Evolutionary conservation across 768 basidiomycete genomes (phyloP).

Genomic region (Chlorophyllum brunneum): DNA sequence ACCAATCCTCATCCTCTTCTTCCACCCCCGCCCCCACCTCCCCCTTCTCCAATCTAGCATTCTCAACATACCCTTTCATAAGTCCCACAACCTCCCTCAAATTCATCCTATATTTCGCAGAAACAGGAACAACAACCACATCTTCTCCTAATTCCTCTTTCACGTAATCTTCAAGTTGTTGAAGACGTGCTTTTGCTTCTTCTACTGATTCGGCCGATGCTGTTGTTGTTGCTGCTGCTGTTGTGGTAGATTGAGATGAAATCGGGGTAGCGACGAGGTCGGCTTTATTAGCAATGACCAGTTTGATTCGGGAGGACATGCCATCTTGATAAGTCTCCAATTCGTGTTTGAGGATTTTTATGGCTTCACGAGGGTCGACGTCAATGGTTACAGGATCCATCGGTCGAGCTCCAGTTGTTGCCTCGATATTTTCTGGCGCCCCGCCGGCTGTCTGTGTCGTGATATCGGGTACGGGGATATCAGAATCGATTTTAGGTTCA

Average conservation of each 20-base stretch:
- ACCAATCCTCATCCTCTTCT: constrained; percentile 18
- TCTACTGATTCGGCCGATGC: constrained; percentile 44
- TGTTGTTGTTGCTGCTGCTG: too few relatives aligned
- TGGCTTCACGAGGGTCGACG: constrained; percentile 68
- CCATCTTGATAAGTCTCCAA: constrained; percentile 78
- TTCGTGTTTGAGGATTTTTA: constrained; percentile 72
- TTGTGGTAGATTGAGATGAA: background rate
- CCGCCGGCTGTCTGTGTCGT: background rate
- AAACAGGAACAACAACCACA: constrained; percentile 75
- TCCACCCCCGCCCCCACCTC: constrained; percentile 8
- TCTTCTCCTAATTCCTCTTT: constrained; percentile 38
- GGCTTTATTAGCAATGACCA: constrained; percentile 95
- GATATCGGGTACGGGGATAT: too few relatives aligned
- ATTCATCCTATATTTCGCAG: constrained; percentile 86
- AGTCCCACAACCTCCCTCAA: constrained; percentile 61
- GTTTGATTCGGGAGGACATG: constrained; percentile 68
- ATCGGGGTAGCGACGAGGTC: constrained; percentile 60
- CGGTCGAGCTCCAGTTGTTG: background rate
- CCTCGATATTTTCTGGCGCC: background rate
- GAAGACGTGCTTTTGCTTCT: constrained; percentile 55
- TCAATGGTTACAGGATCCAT: background rate
- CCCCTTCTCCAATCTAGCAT: constrained; percentile 23
- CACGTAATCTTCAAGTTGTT: constrained; percentile 54
- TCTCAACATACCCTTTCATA: constrained; percentile 64
- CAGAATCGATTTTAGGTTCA: background rate